Percentiles rank a stretch among this genome's conserved stretches.
Evolutionary conservation across 108 stramenopile species (phyloP).

Genomic region (Skeletonema potamos): DNA sequence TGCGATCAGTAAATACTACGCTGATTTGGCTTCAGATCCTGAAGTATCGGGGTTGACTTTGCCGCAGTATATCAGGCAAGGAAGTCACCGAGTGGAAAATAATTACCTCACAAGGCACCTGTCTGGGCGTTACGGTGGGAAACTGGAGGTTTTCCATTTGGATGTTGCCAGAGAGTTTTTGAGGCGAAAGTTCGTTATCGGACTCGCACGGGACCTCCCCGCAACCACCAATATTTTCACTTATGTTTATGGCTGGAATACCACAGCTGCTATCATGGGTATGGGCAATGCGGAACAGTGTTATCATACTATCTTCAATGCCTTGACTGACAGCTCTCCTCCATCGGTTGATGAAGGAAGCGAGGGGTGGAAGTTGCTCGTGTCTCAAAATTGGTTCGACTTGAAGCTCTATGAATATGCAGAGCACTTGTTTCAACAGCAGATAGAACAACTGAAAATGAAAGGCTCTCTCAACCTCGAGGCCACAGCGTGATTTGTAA

Average conservation of each 20-base stretch:
- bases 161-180: slow-evolving; percentile 50
- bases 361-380: slow-evolving; percentile 49
- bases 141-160: slow-evolving; percentile 35
- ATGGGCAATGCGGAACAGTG: slow-evolving; percentile 21
- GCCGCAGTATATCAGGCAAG: slow-evolving; percentile 21
- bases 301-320: slow-evolving; percentile 15
- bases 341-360: slow-evolving; percentile 45
- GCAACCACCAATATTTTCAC: slow-evolving; percentile 35
- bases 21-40: slow-evolving; percentile 42
- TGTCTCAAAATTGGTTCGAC: slow-evolving; percentile 53
- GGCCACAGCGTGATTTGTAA: not conserved
- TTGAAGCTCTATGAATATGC: slow-evolving; percentile 58
- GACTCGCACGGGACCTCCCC: slow-evolving; percentile 38
- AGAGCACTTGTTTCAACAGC: slow-evolving; percentile 44
- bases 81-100: slow-evolving; percentile 37
- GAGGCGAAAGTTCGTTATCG: slow-evolving; percentile 51
- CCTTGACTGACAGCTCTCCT: slow-evolving; percentile 23
- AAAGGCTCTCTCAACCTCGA: not conserved
- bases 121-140: slow-evolving; percentile 34
- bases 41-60: slow-evolving; percentile 32
- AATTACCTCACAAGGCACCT: slow-evolving; percentile 55
- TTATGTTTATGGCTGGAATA: slow-evolving; percentile 43
- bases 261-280: slow-evolving; percentile 19
- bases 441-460: slow-evolving; percentile 17
- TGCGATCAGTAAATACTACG: slow-evolving; percentile 51